Percentiles rank a stretch among this genome's conserved stretches.
Evolutionary conservation across 192 early-diverging fungal species (phyloP).

Genomic region (Coemansia sp.): DNA sequence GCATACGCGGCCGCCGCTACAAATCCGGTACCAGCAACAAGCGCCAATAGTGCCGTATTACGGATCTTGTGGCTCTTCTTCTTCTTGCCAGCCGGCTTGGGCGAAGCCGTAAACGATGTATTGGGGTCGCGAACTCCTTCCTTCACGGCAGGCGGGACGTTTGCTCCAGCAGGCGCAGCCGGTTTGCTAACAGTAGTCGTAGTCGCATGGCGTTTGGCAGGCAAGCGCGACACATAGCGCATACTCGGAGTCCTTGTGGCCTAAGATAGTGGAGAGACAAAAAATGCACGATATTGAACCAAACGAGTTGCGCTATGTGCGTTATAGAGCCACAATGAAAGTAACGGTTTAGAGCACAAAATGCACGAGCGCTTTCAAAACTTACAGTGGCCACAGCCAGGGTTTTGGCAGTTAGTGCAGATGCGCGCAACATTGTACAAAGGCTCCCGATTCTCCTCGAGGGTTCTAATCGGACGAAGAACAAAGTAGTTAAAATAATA

Average conservation of each 20-base stretch:
- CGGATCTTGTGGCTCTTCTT: conserved; percentile 51
- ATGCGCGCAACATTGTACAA: conserved; percentile 31
- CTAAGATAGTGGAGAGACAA: conserved; percentile 5
- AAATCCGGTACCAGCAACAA: conserved; percentile 41
- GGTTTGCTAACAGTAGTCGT: conserved; percentile 4
- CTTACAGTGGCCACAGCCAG: conserved; percentile 12
- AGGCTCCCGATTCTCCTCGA: not conserved
- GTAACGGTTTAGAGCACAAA: not conserved
- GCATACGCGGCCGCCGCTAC: conserved; percentile 48
- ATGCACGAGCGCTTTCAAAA: not conserved
- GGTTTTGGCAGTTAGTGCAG: conserved; percentile 16
- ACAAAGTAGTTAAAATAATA: not conserved
- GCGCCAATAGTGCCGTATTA: conserved; percentile 31
- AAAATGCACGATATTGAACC: not conserved
- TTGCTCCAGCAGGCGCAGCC: not conserved
- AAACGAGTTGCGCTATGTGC: not conserved
- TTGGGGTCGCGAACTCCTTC: conserved; percentile 26
- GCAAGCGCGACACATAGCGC: conserved; percentile 5
- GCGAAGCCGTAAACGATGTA: conserved; percentile 22
- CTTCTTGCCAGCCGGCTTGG: conserved; percentile 36
- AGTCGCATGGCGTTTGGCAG: conserved; percentile 22
- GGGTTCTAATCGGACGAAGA: not conserved
- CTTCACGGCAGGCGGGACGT: conserved; percentile 15
- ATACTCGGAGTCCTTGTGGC: conserved; percentile 11
- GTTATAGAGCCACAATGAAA: not conserved